Percentiles rank a stretch among this genome's conserved stretches.
Conservation (phyloP, 2,329 filamentous ascomycete species). For the Chrysoporthe deuterocubensis region DNA sequence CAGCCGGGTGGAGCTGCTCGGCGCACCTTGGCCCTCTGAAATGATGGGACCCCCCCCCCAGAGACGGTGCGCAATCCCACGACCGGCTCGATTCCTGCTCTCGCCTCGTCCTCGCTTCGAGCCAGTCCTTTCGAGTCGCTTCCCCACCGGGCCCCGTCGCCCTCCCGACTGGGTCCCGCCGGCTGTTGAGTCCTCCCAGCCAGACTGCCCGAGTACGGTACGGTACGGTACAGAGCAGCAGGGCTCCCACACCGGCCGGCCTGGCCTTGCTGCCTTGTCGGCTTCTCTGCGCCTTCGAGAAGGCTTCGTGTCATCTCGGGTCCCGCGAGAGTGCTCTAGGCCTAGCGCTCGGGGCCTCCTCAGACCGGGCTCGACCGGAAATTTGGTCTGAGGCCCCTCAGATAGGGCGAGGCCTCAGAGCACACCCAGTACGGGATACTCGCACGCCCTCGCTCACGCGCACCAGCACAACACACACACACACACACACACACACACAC, state of each 20-base stretch:
- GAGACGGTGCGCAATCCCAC: conserved; percentile 8
- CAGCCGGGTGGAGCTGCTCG: neutral
- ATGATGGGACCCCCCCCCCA: conserved; percentile 2
- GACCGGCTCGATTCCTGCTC: conserved; percentile 14
- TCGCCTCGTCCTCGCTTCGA: conserved; percentile 15
- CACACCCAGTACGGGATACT: too few relatives aligned
- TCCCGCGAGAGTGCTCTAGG: neutral
- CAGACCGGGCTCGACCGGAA: neutral
- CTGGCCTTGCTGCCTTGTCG: neutral
- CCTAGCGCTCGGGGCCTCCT: neutral
- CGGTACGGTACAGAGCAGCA: too few relatives aligned
- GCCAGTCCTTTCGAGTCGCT: neutral
- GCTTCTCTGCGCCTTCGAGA: conserved; percentile 10
- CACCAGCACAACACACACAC: neutral
- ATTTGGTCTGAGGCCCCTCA: neutral
- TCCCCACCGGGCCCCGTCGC: conserved; percentile 2
- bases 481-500: neutral
- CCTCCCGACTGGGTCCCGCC: neutral
- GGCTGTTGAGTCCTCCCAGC: neutral
- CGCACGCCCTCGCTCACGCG: too few relatives aligned
- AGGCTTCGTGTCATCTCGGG: conserved; percentile 9
- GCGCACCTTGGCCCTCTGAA: conserved; percentile 5
- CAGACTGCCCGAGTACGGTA: too few relatives aligned
- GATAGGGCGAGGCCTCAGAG: too few relatives aligned
- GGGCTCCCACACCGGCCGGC: too few relatives aligned